Evolutionary conservation across 257 asterid species (phyloP), one percentile per base, ranked within the genome.

Genomic region (Penstemon eatonii): DNA sequence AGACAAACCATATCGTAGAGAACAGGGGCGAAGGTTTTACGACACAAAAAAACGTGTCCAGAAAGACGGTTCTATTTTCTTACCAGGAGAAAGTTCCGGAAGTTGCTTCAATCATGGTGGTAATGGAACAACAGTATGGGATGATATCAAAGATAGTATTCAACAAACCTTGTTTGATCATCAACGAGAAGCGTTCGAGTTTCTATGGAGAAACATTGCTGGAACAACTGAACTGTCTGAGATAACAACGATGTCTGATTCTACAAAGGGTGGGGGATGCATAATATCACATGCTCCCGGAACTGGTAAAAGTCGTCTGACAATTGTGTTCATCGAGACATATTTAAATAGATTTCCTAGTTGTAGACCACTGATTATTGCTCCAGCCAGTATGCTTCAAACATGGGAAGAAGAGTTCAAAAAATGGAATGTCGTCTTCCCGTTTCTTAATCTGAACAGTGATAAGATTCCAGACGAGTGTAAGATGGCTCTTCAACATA

Each of bases 321-420:
- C 81, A 2, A 73, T 80, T 10, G 67, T 69, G 45, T 80, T 80
- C 68, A 11, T 73, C 6, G 71, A 64, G 6, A 65, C 71, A 1
- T 79, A 71, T 65, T 38, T 79, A 44, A 79, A 68, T 36, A 7
- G 68, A n/a, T 75, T 72, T 45, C 84, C 84, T 0, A 8, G 49
- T 56, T 66, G 66, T 52, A 40, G 71, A 11, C 84, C 79, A 0
- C 54, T 80, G 33, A 76, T 80, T 19, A 76, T 80, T 33, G 81
- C 81, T 39, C 84, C 81, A 7, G 78, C 80, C 6, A 59, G 73
- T 65, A 75, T 79, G 76, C 80, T 75, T 9, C 77, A 67, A 8
- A 79, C 84, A 13, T 79, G 84, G 84, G 80, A 79, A 49, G 73
- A 75, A 52, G 78, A 79, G 18, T 75, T 79, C 61, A 36, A 7